Percentiles rank a stretch among this genome's conserved stretches.
These are phyloP conservation scores for Syzygium jambos DNA, from an alignment of 345 rosid genomes.

Conservation along the genomic window DNA sequence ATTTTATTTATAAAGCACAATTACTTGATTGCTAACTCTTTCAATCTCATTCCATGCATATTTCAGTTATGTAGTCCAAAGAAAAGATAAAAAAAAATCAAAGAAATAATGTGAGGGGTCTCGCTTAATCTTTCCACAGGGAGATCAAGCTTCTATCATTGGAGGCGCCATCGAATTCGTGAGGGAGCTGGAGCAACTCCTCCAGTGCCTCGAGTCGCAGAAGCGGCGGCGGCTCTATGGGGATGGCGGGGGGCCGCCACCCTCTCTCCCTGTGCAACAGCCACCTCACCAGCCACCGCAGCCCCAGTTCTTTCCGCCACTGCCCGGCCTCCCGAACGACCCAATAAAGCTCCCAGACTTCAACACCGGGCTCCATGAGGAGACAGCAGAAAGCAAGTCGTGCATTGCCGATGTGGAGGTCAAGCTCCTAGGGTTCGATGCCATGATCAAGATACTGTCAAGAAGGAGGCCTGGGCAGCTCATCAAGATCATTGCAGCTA, in stretches of 20 bases:
- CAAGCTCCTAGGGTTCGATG: constrained; percentile 84
- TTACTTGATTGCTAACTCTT: neutral
- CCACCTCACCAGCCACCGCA: constrained; percentile 15
- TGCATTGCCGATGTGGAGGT: constrained; percentile 88
- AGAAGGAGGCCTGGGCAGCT: constrained; percentile 92
- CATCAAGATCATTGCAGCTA: constrained; percentile 75
- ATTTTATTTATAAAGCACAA: neutral
- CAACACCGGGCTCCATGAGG: constrained; percentile 46
- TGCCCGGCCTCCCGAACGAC: constrained; percentile 23
- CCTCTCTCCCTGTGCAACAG: constrained; percentile 21
- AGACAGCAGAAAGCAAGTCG: constrained; percentile 81
- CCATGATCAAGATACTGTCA: constrained; percentile 84
- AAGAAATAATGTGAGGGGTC: neutral
- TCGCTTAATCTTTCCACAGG: constrained; percentile 22
- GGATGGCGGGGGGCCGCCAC: constrained; percentile 26
- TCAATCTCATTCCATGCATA: neutral
- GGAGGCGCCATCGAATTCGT: constrained; percentile 97
- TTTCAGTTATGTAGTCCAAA: neutral
- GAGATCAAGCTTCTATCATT: constrained; percentile 97
- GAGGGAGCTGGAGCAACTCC: constrained; percentile 86
- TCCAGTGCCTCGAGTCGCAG: constrained; percentile 86
- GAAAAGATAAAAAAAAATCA: neutral
- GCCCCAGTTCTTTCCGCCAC: constrained; percentile 22
- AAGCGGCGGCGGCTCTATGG: constrained; percentile 60
- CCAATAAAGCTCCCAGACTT: constrained; percentile 26